Evolutionary conservation across 805 yeast genomes (phyloP).

Genomic region (Kluyveromyces lactis): DNA sequence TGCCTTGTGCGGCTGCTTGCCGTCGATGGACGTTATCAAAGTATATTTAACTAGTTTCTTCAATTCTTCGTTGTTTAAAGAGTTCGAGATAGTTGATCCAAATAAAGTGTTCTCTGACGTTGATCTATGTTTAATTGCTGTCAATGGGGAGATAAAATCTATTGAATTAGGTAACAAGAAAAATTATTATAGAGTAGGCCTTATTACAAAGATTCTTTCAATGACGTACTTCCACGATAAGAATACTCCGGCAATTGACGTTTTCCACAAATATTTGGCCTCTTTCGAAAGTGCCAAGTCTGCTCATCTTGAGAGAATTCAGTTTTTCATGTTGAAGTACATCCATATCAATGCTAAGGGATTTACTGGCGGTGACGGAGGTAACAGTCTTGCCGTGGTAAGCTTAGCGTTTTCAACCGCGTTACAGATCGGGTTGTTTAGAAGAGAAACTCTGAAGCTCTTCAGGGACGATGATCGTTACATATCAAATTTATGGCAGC

Average conservation of each 20-base stretch:
- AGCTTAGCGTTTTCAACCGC: constrained; percentile 7
- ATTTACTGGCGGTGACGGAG: constrained; percentile 7
- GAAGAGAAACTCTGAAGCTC: constrained; percentile 4
- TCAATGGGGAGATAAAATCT: constrained; percentile 5
- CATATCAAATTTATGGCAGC: constrained; percentile 9
- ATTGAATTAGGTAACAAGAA: constrained; percentile 8
- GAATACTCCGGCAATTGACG: constrained; percentile 7
- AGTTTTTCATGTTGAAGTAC: constrained; percentile 3
- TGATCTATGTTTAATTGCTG: constrained; percentile 6
- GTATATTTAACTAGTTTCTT: constrained; percentile 6
- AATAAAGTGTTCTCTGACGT: constrained; percentile 5
- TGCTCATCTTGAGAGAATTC: constrained; percentile 5
- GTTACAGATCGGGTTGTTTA: constrained; percentile 9
- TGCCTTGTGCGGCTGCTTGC: constrained; percentile 9
- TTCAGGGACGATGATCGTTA: constrained; percentile 3
- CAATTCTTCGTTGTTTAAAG: constrained; percentile 4
- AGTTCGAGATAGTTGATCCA: constrained; percentile 7
- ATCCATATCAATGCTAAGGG: constrained; percentile 8
- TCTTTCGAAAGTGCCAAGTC: constrained; percentile 8
- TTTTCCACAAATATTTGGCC: constrained; percentile 9
- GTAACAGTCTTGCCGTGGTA: constrained; percentile 5
- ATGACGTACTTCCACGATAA: constrained; percentile 4
- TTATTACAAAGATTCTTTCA: constrained; percentile 10
- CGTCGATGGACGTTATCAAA: constrained; percentile 7
- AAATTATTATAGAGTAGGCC: constrained; percentile 10